Evolutionary conservation across 1,284 basidiomycete genomes (phyloP).

Genomic region (Ceratobasidium papillatum): DNA sequence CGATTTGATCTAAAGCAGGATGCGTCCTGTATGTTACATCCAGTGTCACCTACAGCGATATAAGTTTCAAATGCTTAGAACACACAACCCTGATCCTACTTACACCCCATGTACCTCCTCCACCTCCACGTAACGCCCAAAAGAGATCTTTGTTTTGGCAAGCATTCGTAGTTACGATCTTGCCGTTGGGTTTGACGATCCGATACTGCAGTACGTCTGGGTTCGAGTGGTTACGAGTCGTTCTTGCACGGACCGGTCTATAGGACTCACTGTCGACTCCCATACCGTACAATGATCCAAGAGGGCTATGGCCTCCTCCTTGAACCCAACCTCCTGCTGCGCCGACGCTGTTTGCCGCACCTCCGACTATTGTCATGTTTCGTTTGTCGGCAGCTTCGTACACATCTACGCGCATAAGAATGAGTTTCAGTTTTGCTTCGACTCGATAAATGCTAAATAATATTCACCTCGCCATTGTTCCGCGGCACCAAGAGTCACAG

Average conservation of each 20-base stretch:
- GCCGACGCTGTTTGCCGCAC: slow-evolving; percentile 36
- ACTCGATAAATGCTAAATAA: not conserved
- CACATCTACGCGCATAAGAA: slow-evolving; percentile 16
- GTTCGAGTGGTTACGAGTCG: not conserved
- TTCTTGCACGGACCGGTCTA: not conserved
- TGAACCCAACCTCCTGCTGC: slow-evolving; percentile 42
- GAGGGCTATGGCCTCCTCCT: slow-evolving; percentile 39
- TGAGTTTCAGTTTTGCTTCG: slow-evolving; percentile 9
- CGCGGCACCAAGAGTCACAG: slow-evolving; percentile 29
- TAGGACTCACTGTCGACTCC: slow-evolving; percentile 39
- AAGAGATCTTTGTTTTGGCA: slow-evolving; percentile 40
- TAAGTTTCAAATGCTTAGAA: not conserved
- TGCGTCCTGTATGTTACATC: slow-evolving; percentile 28
- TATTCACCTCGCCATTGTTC: slow-evolving; percentile 37
- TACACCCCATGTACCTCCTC: slow-evolving; percentile 35
- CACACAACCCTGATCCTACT: not conserved
- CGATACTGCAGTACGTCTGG: slow-evolving; percentile 39
- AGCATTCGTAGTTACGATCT: slow-evolving; percentile 14
- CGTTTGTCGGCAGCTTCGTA: slow-evolving; percentile 36
- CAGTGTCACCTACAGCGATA: not conserved
- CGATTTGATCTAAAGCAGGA: not conserved
- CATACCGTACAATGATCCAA: slow-evolving; percentile 37
- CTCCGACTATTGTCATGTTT: slow-evolving; percentile 38
- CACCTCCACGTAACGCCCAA: slow-evolving; percentile 43
- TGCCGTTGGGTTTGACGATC: slow-evolving; percentile 36